These are phyloP conservation scores for Dovyalis caffra DNA, from an alignment of 345 rosid genomes.

Conservation along the genomic window DNA sequence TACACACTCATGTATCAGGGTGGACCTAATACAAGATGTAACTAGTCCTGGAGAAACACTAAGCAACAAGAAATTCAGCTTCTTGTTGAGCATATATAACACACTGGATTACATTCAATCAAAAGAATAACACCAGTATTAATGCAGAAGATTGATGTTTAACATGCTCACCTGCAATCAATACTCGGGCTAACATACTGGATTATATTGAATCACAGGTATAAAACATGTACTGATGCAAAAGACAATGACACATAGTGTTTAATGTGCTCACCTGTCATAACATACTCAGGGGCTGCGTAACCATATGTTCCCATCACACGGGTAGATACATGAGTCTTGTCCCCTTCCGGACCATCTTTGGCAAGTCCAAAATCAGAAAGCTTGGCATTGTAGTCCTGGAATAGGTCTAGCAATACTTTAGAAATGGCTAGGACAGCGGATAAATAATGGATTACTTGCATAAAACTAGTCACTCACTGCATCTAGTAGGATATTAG, in stretches of 20 bases:
- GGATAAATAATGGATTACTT: neutral
- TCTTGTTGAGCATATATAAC: neutral
- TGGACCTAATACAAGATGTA: too few species aligned
- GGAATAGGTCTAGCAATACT: constrained; percentile 2
- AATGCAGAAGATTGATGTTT: too few species aligned
- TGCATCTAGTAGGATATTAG: constrained; percentile 44
- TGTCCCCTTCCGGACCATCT: constrained; percentile 40
- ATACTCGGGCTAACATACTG: too few species aligned
- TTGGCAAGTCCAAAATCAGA: constrained; percentile 43
- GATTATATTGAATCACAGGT: neutral
- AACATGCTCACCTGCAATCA: too few species aligned
- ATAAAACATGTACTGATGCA: neutral
- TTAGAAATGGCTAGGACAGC: neutral
- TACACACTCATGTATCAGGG: too few species aligned
- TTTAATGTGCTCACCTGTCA: constrained; percentile 30
- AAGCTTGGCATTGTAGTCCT: constrained; percentile 43
- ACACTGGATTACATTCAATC: too few species aligned
- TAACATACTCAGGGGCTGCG: constrained; percentile 29
- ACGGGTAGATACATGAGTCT: constrained; percentile 28
- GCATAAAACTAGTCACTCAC: constrained; percentile 24
- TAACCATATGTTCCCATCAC: constrained; percentile 31
- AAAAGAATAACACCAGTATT: too few species aligned
- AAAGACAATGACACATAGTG: neutral
- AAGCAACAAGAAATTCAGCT: neutral
- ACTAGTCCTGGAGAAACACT: neutral